Evolutionary conservation across 768 basidiomycete species (phyloP).

Genomic region (Leccinum subtestaceum): DNA sequence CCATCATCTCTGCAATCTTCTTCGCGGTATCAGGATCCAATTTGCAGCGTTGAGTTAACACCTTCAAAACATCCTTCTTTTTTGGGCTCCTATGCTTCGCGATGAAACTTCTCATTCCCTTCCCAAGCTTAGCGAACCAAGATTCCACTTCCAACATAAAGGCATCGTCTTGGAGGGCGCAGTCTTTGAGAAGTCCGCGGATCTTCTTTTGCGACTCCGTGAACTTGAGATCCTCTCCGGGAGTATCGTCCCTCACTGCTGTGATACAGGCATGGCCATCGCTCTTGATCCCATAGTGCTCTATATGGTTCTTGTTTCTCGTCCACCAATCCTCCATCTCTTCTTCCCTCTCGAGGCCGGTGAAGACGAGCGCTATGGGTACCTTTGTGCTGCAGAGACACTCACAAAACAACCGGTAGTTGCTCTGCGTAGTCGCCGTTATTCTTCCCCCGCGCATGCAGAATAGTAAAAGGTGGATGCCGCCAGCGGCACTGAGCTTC

Average conservation of each 20-base stretch:
- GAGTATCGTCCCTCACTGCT: constrained; percentile 23
- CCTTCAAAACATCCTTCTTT: constrained; percentile 15
- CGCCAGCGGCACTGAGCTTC: constrained; percentile 27
- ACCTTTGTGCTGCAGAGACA: constrained; percentile 38
- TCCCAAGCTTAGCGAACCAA: constrained; percentile 19
- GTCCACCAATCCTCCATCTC: constrained; percentile 37
- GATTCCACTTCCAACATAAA: constrained; percentile 13
- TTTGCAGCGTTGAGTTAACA: constrained; percentile 19
- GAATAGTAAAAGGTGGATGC: constrained; percentile 43
- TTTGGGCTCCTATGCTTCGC: constrained; percentile 13
- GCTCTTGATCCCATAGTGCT: constrained; percentile 23
- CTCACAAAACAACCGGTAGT: constrained; percentile 40
- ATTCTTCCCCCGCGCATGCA: constrained; percentile 40
- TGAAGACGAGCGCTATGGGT: constrained; percentile 40
- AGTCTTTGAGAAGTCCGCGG: constrained; percentile 15
- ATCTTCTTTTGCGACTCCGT: constrained; percentile 21
- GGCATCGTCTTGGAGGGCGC: constrained; percentile 12
- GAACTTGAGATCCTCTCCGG: constrained; percentile 22
- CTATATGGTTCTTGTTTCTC: constrained; percentile 25
- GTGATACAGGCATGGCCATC: constrained; percentile 34
- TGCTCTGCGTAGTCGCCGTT: constrained; percentile 35
- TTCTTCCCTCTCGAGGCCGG: constrained; percentile 37
- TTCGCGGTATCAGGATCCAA: constrained; percentile 18
- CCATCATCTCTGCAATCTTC: constrained; percentile 24
- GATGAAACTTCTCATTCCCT: constrained; percentile 17